Conservation (phyloP, 306 rosid genomes). For the Vigna hirtella region DNA sequence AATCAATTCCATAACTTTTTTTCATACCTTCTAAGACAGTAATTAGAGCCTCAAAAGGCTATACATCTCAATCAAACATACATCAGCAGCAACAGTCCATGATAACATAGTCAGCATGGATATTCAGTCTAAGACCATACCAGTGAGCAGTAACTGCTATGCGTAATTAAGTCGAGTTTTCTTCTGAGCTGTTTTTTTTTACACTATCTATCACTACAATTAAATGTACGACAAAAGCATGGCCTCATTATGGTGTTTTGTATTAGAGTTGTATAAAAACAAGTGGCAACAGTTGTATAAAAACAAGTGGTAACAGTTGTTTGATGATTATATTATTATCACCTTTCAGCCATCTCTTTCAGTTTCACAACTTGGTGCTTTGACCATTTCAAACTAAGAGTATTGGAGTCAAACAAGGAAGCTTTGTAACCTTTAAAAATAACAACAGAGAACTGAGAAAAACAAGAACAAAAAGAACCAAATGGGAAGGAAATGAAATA, state of each 20-base stretch:
- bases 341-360: slow-evolving; percentile 4
- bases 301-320: neutral
- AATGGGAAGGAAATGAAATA: neutral
- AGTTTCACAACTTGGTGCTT: slow-evolving; percentile 11
- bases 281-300: neutral
- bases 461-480: slow-evolving; percentile 6
- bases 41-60: neutral
- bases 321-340: slow-evolving; percentile 1
- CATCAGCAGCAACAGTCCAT: neutral
- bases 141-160: no score
- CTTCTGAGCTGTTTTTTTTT: neutral
- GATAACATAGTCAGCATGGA: neutral
- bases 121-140: slow-evolving; percentile 8
- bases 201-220: neutral
- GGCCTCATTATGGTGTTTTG: neutral
- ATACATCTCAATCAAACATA: slow-evolving; percentile 8
- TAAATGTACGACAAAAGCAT: neutral
- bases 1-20: slow-evolving; percentile 10
- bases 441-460: neutral
- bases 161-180: neutral
- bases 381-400: slow-evolving; percentile 10
- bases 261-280: neutral
- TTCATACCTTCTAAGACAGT: slow-evolving; percentile 11
- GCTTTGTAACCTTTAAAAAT: neutral
- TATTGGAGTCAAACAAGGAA: slow-evolving; percentile 9